Percentiles rank a stretch among this genome's conserved stretches.
These are phyloP conservation scores for Daldinia childiae DNA, from an alignment of 495 filamentous ascomycete species.

Conservation along the genomic window DNA sequence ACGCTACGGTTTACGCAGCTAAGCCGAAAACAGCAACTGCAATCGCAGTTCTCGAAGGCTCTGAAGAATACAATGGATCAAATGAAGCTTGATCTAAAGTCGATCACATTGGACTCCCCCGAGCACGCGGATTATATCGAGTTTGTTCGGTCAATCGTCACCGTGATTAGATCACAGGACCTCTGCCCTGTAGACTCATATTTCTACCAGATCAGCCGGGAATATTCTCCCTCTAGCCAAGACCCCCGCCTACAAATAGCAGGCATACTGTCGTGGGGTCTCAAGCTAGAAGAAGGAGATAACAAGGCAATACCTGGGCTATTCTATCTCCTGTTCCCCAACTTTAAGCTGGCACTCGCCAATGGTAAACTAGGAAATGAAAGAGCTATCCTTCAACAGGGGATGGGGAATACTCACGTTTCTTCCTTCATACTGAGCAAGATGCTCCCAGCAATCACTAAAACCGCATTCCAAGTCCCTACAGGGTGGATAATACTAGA, in stretches of 20 bases:
- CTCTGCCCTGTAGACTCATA: slow-evolving; percentile 57
- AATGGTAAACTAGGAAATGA: slow-evolving; percentile 54
- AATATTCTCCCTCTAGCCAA: slow-evolving; percentile 59
- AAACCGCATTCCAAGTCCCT: slow-evolving; percentile 27
- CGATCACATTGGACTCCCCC: slow-evolving; percentile 37
- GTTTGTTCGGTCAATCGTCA: slow-evolving; percentile 57
- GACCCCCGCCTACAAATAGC: slow-evolving; percentile 61
- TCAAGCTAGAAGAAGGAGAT: slow-evolving; percentile 56
- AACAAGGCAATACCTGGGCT: slow-evolving; percentile 54
- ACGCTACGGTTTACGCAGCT: slow-evolving; percentile 43
- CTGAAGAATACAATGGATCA: slow-evolving; percentile 57
- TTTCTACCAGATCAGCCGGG: slow-evolving; percentile 57
- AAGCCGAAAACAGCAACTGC: slow-evolving; percentile 37
- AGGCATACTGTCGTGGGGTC: slow-evolving; percentile 59
- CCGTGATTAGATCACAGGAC: slow-evolving; percentile 58
- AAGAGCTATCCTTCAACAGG: slow-evolving; percentile 49
- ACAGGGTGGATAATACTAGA: slow-evolving; percentile 52
- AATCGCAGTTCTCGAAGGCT: slow-evolving; percentile 48
- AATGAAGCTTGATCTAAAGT: slow-evolving; percentile 57
- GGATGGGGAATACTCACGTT: slow-evolving; percentile 53
- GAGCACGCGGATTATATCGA: slow-evolving; percentile 54
- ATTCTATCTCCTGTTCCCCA: slow-evolving; percentile 61
- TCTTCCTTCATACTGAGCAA: slow-evolving; percentile 53
- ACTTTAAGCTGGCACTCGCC: slow-evolving; percentile 59
- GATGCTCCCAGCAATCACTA: slow-evolving; percentile 57